These are phyloP conservation scores for Auricularia sp. DNA, from an alignment of 768 basidiomycete genomes.

Conservation along the genomic window DNA sequence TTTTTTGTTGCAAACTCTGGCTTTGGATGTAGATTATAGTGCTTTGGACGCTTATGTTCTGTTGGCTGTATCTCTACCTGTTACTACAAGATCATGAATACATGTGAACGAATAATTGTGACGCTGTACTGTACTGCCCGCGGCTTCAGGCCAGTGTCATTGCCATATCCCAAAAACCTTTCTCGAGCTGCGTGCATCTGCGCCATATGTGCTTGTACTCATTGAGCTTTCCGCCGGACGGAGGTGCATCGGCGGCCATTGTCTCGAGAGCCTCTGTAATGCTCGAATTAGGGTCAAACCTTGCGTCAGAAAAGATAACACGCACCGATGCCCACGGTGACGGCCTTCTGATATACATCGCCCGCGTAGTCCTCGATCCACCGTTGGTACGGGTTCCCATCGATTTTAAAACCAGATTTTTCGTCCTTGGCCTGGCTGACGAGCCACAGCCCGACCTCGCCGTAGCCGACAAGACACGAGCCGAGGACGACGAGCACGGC, in stretches of 20 bases:
- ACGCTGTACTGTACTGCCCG: neutral
- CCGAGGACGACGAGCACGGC: constrained; percentile 73
- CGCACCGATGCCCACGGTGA: constrained; percentile 64
- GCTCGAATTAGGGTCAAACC: constrained; percentile 1
- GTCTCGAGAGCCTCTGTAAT: constrained; percentile 65
- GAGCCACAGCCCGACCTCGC: constrained; percentile 83
- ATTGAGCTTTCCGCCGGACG: constrained; percentile 45
- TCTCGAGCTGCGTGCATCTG: constrained; percentile 67
- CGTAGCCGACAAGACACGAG: constrained; percentile 84
- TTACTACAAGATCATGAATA: neutral
- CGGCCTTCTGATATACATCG: constrained; percentile 58
- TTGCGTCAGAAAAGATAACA: constrained; percentile 1
- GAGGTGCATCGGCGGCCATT: constrained; percentile 49
- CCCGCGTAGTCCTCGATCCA: constrained; percentile 82
- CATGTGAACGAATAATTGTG: neutral
- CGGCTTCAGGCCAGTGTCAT: constrained; percentile 20
- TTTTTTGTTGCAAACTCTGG: neutral
- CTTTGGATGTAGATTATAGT: too few relatives aligned
- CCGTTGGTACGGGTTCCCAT: constrained; percentile 62
- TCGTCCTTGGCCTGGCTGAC: constrained; percentile 32
- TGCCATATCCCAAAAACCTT: constrained; percentile 79
- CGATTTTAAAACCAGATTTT: constrained; percentile 39
- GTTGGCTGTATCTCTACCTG: neutral
- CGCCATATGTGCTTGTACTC: constrained; percentile 70
- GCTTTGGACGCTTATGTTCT: neutral